Percentiles rank a stretch among this genome's conserved stretches.
These are phyloP conservation scores for Cucurbita argyrosperma DNA, from an alignment of 306 rosid genomes.

Conservation along the genomic window DNA sequence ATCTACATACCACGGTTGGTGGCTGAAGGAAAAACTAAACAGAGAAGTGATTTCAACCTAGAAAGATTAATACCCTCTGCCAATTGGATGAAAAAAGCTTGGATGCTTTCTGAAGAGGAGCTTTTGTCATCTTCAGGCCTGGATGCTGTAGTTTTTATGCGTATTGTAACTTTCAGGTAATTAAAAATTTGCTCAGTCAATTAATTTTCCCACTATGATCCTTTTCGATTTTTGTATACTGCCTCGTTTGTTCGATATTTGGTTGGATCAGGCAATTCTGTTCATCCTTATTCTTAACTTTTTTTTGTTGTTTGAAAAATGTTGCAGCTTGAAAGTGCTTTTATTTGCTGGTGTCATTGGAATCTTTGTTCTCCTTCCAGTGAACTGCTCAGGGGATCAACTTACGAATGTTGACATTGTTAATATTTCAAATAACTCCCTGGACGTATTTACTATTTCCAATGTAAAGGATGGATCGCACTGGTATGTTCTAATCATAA, in stretches of 20 bases:
- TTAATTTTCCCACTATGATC: not conserved
- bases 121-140: constrained; percentile 46
- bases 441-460: constrained; percentile 50
- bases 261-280: not conserved
- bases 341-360: constrained; percentile 75
- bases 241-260: not conserved
- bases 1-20: constrained; percentile 58
- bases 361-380: constrained; percentile 67
- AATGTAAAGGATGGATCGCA: constrained; percentile 36
- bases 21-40: constrained; percentile 46
- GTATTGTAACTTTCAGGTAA: constrained; percentile 67
- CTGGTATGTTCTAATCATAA: constrained; percentile 16
- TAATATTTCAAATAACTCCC: constrained; percentile 34
- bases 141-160: constrained; percentile 74
- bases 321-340: constrained; percentile 61
- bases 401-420: constrained; percentile 26
- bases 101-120: constrained; percentile 79
- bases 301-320: not conserved
- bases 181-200: not conserved
- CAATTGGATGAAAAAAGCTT: constrained; percentile 59
- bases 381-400: constrained; percentile 66
- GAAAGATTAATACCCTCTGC: constrained; percentile 77
- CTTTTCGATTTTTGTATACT: not conserved
- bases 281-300: not conserved
- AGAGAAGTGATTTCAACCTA: constrained; percentile 37